A percentile compares a stretch with the other conserved stretches of the same genome.
Conservation (phyloP, 2,329 filamentous ascomycete species). For the Sclerotinia nivalis region DNA sequence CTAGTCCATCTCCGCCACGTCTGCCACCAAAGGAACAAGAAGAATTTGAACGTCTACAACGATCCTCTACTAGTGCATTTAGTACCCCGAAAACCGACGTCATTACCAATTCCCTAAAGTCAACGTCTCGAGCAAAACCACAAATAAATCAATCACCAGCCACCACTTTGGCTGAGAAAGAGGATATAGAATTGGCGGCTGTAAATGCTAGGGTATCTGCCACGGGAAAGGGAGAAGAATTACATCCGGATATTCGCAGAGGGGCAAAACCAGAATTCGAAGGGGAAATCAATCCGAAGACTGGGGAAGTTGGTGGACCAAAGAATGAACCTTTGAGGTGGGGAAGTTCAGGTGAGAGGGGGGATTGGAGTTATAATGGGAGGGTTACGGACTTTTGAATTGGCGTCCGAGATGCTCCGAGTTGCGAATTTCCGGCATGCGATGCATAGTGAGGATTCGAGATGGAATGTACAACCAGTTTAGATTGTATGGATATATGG, state of each 20-base stretch:
- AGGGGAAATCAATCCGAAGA: conserved; percentile 88
- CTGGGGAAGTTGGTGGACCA: conserved; percentile 91
- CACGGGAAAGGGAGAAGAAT: conserved; percentile 60
- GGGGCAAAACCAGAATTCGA: conserved; percentile 90
- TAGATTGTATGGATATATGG: neutral
- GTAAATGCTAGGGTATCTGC: conserved; percentile 50
- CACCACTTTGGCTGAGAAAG: conserved; percentile 28
- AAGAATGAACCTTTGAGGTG: conserved; percentile 96
- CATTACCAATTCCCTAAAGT: conserved; percentile 28
- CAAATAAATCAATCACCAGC: conserved; percentile 53
- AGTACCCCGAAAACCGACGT: conserved; percentile 56
- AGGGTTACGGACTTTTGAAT: conserved; percentile 83
- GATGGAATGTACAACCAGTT: neutral
- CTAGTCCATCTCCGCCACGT: conserved; percentile 73
- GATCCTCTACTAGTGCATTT: conserved; percentile 72
- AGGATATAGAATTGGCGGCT: conserved; percentile 35
- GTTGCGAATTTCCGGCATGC: neutral
- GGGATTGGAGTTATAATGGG: conserved; percentile 90
- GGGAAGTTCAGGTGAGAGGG: conserved; percentile 65
- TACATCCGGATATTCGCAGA: conserved; percentile 69
- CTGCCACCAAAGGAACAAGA: conserved; percentile 88
- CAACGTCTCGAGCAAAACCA: conserved; percentile 40
- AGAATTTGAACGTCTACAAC: conserved; percentile 84
- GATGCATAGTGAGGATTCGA: neutral
- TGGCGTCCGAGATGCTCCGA: neutral